These are phyloP conservation scores for Arthrobotrys pseudoclavata DNA, from an alignment of 2,329 filamentous ascomycete species.

Conservation along the genomic window DNA sequence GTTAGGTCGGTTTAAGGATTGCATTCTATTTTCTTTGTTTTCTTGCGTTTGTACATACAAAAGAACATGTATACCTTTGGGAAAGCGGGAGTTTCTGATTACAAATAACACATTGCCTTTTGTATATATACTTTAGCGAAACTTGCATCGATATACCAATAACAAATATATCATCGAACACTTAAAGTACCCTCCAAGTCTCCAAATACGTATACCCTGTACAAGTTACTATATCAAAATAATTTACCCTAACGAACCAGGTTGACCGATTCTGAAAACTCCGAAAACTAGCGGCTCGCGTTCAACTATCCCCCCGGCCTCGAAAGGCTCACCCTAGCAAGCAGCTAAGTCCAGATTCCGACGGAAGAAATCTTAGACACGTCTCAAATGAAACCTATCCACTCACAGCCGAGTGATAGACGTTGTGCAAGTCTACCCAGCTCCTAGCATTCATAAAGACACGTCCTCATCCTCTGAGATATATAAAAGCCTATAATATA, in stretches of 20 bases:
- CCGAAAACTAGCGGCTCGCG: conserved; percentile 34
- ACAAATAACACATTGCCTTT: conserved; percentile 24
- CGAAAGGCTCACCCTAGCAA: conserved; percentile 21
- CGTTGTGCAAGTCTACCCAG: conserved; percentile 34
- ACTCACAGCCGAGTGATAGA: conserved; percentile 19
- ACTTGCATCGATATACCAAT: conserved; percentile 34
- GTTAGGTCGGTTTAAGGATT: conserved; percentile 35
- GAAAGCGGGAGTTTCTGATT: conserved; percentile 55
- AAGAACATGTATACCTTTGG: conserved; percentile 48
- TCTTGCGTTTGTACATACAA: conserved; percentile 53
- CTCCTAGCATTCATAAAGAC: conserved; percentile 5
- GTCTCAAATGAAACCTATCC: conserved; percentile 30
- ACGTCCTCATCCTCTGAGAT: neutral
- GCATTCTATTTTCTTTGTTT: conserved; percentile 5
- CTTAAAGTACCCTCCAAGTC: conserved; percentile 26
- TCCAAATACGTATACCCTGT: conserved; percentile 18
- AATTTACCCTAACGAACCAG: conserved; percentile 11
- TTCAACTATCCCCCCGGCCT: conserved; percentile 27
- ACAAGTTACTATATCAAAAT: neutral
- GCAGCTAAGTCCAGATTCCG: conserved; percentile 47
- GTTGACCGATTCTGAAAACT: conserved; percentile 17
- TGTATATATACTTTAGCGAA: conserved; percentile 51
- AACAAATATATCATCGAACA: conserved; percentile 30
- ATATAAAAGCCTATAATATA: neutral
- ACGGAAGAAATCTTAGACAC: conserved; percentile 54